Conservation (phyloP, 192 early-diverging fungal species). For the Umbelopsis ramanniana region DNA sequence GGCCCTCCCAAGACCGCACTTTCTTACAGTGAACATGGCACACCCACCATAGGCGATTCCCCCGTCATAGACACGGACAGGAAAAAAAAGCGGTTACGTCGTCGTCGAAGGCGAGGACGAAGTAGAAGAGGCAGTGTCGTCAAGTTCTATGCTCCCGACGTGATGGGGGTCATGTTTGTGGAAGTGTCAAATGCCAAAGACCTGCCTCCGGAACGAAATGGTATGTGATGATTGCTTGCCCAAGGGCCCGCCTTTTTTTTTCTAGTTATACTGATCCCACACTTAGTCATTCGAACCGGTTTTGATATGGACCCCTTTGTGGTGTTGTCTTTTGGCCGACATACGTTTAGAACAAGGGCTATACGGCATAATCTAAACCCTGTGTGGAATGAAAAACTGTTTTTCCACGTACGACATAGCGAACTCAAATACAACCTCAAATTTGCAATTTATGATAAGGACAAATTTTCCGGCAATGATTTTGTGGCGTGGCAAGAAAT, state of each 20-base stretch:
- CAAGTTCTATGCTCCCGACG: slow-evolving; percentile 29
- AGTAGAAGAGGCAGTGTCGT: slow-evolving; percentile 23
- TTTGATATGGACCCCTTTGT: slow-evolving; percentile 88
- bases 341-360: slow-evolving; percentile 71
- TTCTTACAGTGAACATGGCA: neutral
- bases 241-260: too few relatives aligned
- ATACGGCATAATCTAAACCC: slow-evolving; percentile 73
- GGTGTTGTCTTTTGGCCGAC: slow-evolving; percentile 67
- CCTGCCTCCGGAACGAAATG: slow-evolving; percentile 46
- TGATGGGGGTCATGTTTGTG: slow-evolving; percentile 55
- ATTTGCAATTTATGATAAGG: slow-evolving; percentile 75
- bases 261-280: too few relatives aligned
- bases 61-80: neutral
- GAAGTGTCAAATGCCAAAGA: slow-evolving; percentile 53
- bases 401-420: slow-evolving; percentile 54
- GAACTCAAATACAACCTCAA: slow-evolving; percentile 52
- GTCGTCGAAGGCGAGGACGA: slow-evolving; percentile 10
- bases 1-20: neutral
- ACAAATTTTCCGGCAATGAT: slow-evolving; percentile 72
- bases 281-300: slow-evolving; percentile 52
- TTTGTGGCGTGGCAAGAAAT: slow-evolving; percentile 57
- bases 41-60: neutral
- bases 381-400: slow-evolving; percentile 75
- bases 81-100: neutral
- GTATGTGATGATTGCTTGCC: slow-evolving; percentile 27